Conservation (phyloP, 345 rosid species). For the Corchorus capsularis region DNA sequence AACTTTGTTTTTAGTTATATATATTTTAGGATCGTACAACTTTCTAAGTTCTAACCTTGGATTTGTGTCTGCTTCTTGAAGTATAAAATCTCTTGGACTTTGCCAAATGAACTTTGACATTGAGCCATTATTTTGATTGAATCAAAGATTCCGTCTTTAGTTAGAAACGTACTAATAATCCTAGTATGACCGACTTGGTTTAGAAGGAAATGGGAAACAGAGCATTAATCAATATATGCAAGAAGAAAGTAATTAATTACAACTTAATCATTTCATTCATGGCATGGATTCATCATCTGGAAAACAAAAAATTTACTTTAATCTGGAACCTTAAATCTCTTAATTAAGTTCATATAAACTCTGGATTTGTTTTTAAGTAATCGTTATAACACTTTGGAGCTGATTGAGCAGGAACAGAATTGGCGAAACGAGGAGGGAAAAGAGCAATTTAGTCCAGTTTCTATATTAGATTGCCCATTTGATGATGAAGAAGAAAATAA, state of each 20-base stretch:
- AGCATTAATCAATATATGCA: too few species aligned
- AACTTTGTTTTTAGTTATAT: neutral
- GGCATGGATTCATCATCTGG: too few species aligned
- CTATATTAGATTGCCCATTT: constrained; percentile 78
- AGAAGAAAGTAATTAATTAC: too few species aligned
- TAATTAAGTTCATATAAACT: too few species aligned
- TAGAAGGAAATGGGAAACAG: too few species aligned
- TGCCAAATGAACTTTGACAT: too few species aligned
- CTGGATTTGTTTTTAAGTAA: too few species aligned
- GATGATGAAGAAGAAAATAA: constrained; percentile 50
- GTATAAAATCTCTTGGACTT: neutral
- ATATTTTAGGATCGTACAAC: neutral
- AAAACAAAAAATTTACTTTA: too few species aligned
- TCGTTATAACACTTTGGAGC: neutral
- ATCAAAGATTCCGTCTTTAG: neutral
- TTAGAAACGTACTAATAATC: neutral
- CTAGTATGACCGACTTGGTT: too few species aligned
- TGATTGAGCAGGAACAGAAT: constrained; percentile 34
- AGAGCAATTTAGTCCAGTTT: constrained; percentile 83
- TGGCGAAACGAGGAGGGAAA: constrained; percentile 61
- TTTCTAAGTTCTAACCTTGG: neutral
- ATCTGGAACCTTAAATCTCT: too few species aligned
- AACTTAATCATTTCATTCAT: too few species aligned
- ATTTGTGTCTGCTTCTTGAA: neutral
- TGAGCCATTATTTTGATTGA: too few species aligned